Evolutionary conservation across 2,329 filamentous ascomycete genomes (phyloP).

Genomic region (Cordyceps pruinosa): DNA sequence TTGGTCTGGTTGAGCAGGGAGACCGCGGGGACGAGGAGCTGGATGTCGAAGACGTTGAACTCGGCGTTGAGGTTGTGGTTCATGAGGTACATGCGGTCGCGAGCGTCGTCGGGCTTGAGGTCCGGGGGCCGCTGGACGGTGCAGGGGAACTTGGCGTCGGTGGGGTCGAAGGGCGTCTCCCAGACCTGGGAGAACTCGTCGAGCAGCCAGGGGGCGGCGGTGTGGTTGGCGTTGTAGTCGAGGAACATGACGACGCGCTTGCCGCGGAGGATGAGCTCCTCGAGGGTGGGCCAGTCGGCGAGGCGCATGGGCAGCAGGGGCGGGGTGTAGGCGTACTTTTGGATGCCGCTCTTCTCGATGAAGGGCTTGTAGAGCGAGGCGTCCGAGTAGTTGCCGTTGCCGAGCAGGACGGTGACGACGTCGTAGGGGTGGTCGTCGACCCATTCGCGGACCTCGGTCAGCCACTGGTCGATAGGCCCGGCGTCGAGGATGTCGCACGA

Average conservation of each 20-base stretch:
- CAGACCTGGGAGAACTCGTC: slow-evolving; percentile 85
- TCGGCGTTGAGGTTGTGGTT: slow-evolving; percentile 90
- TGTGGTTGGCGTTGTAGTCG: slow-evolving; percentile 79
- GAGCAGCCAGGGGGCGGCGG: slow-evolving; percentile 71
- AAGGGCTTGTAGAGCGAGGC: slow-evolving; percentile 58
- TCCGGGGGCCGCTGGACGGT: slow-evolving; percentile 67
- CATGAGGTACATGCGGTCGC: slow-evolving; percentile 66
- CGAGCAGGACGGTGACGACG: slow-evolving; percentile 79
- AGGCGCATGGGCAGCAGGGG: slow-evolving; percentile 62
- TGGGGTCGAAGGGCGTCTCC: slow-evolving; percentile 81
- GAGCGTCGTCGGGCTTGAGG: slow-evolving; percentile 46
- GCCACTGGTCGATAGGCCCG: slow-evolving; percentile 69
- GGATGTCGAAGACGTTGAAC: slow-evolving; percentile 57
- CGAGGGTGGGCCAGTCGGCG: slow-evolving; percentile 77
- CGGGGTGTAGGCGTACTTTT: slow-evolving; percentile 67
- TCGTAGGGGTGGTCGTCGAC: slow-evolving; percentile 73
- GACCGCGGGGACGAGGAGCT: slow-evolving; percentile 65
- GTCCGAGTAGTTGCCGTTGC: slow-evolving; percentile 69
- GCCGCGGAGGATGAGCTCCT: slow-evolving; percentile 62
- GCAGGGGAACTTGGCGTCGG: slow-evolving; percentile 63
- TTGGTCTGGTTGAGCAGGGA: slow-evolving; percentile 67
- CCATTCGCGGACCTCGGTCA: slow-evolving; percentile 64
- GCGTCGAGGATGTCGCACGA: slow-evolving; percentile 75
- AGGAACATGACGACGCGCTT: slow-evolving; percentile 74
- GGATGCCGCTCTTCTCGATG: slow-evolving; percentile 65